phyloP scores from a whole-genome alignment of 106 monocot species.

The Acorus calamus region DNA sequence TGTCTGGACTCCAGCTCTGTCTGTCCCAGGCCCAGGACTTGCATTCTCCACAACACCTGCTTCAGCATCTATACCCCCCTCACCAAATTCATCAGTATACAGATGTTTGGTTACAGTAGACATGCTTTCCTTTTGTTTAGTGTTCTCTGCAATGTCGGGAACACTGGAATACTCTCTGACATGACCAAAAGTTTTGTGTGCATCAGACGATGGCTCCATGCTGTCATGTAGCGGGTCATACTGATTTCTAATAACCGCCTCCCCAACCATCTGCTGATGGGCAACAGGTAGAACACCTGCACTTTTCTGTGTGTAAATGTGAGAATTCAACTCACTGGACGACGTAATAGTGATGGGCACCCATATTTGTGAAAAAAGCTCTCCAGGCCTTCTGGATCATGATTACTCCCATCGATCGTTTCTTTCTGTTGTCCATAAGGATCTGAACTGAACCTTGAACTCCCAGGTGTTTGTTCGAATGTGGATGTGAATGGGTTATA shows the following conservation, averaged over 20 bases:
- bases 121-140: constrained; percentile 8
- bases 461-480: constrained; percentile 41
- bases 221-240: constrained; percentile 95
- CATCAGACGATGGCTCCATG: constrained; percentile 50
- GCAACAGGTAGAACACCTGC: constrained; percentile 7
- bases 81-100: constrained; percentile 68
- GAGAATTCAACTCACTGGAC: background rate
- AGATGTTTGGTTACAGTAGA: constrained; percentile 10
- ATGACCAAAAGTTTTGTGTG: constrained; percentile 17
- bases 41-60: constrained; percentile 72
- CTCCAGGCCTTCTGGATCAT: constrained; percentile 8
- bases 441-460: constrained; percentile 4
- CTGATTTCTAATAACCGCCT: constrained; percentile 23
- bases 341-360: background rate
- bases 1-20: constrained; percentile 43
- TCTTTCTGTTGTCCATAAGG: constrained; percentile 13
- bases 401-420: constrained; percentile 4
- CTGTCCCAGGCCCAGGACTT: constrained; percentile 46
- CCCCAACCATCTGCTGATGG: constrained; percentile 14
- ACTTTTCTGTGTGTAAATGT: constrained; percentile 15
- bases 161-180: constrained; percentile 15
- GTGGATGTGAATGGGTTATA: constrained; percentile 85
- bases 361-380: constrained; percentile 15
- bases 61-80: constrained; percentile 63
- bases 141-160: constrained; percentile 19